Percentiles rank a stretch among this genome's conserved stretches.
Conservation (phyloP, 2,329 filamentous ascomycete species). For the Phaeosphaeriaceae sp. region DNA sequence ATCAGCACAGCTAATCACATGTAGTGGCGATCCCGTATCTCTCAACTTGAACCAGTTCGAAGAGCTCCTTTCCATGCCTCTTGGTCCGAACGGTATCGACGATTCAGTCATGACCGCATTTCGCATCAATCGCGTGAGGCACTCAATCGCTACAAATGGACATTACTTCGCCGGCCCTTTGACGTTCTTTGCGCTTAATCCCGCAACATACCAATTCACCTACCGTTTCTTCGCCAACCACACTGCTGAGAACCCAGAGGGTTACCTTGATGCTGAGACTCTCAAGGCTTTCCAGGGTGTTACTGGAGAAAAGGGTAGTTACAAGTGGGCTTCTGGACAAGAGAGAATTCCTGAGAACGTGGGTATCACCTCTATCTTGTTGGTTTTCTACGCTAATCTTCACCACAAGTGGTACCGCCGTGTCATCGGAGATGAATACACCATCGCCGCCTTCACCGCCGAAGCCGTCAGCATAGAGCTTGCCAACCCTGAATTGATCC, state of each 20-base stretch:
- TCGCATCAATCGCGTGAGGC: background rate
- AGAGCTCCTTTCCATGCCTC: background rate
- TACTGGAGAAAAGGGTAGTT: background rate
- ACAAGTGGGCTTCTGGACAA: background rate
- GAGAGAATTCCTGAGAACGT: background rate
- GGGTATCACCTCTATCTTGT: background rate
- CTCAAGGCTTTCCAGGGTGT: background rate
- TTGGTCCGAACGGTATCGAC: background rate
- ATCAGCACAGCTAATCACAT: background rate
- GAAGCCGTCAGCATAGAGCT: background rate
- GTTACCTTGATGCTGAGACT: background rate
- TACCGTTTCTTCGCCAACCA: background rate
- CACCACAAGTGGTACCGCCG: background rate
- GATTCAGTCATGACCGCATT: background rate
- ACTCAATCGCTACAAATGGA: background rate
- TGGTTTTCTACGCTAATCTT: background rate
- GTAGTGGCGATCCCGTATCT: background rate
- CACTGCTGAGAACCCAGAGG: background rate
- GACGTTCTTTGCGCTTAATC: background rate
- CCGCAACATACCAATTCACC: background rate
- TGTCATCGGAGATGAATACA: background rate
- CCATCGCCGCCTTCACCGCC: background rate
- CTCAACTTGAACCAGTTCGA: background rate
- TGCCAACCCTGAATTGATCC: background rate
- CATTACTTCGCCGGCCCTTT: background rate